Evolutionary conservation across 2,329 filamentous ascomycete species (phyloP), one percentile per base, ranked within the genome.

Genomic region (Colletotrichum australisinense): DNA sequence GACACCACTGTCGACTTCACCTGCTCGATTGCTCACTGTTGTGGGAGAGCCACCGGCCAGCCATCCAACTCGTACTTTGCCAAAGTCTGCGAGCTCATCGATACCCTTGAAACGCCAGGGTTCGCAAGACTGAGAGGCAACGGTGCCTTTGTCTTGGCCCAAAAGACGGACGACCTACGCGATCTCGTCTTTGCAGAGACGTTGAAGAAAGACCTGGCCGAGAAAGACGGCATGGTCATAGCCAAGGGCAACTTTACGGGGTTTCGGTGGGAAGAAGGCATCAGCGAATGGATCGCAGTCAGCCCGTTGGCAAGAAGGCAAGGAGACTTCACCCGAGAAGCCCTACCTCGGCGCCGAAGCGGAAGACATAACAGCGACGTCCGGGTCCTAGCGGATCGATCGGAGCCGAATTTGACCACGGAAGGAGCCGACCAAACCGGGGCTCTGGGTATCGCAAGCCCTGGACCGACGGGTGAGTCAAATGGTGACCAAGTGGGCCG

Each of bases 171-270:
- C 67, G 86, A 89, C 75, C 79, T 90, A 7, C 81, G 86, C 30
- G 88, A 90, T 75, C 83, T 90, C 53, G 86, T 85, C 11, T 89
- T 88, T 76, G 88, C 88, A 3, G 89, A 90, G 75, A 83, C 79
- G 12, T 28, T 63, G 30, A 56, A 55, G 30, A n/a, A 46, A 28
- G 4, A 63, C 72, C 42, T 65, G 63, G 6, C 35, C 5, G 32
- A 57, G 53, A 56, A 58, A 28, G 19, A 57, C 35, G 26, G 11
- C 16, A 24, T 19, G 28, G 28, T 35, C 30, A 14, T 14, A 19
- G 26, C n/a, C 16, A 19, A 19, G 4, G n/a, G 26, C 24, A n/a
- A n/a, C 11, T 83, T 83, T 63, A 79, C 80, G 2, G 82, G 82
- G 7, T 84, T 82, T 79, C 76, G 77, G 53, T 85, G 83, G 83